Base-by-base conservation (phyloP, 495 filamentous ascomycete genomes). In the Tuber melanosporum region DNA sequence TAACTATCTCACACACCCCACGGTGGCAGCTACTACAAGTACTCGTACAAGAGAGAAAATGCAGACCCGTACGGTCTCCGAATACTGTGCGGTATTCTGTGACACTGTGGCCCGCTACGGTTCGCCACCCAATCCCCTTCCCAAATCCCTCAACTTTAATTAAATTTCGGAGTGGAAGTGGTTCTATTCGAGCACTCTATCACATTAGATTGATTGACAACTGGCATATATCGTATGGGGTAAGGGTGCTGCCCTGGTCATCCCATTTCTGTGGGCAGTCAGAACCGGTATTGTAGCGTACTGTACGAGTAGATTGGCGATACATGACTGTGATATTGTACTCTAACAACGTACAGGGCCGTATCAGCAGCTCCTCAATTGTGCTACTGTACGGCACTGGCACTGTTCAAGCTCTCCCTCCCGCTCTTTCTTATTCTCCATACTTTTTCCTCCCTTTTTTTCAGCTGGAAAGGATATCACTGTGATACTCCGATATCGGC, bases 171-270 rank as follows among this genome's bases (percentile, higher is more conserved):
- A 66, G 32, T 3, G 32, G 32, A 15, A 36, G 57, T 66, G 57
- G 36, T 36, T 66, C 57, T n/a, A 36, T 19, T 79, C 41, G 71
- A 76, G 71, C 47, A 75, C 44, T 71, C 52, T 39, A 57, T 39
- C 70, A 78, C 66, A 70, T 49, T 66, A 39, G 75, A 76, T 71
- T 46, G 78, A 79, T 69, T 76, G 73, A 76, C 78, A 80, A 76
- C 78, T 80, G 78, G 78, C 77, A 73, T 79, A 46, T 71, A 77
- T 71, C 78, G 71, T 69, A 76, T 62, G 71, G 43, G 10, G 32
- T 71, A 74, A 74, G 74, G 71, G 71, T 76, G 76, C 39, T 22
- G 42, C 36, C 71, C 49, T 66, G 42, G 43, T 49, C 46, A 72
- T 80, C 76, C 20, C 49, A 39, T 80, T 80, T 78, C 72, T 44